Evolutionary conservation across 1,284 basidiomycete species (phyloP).

Genomic region (Apiotrichum sp.): DNA sequence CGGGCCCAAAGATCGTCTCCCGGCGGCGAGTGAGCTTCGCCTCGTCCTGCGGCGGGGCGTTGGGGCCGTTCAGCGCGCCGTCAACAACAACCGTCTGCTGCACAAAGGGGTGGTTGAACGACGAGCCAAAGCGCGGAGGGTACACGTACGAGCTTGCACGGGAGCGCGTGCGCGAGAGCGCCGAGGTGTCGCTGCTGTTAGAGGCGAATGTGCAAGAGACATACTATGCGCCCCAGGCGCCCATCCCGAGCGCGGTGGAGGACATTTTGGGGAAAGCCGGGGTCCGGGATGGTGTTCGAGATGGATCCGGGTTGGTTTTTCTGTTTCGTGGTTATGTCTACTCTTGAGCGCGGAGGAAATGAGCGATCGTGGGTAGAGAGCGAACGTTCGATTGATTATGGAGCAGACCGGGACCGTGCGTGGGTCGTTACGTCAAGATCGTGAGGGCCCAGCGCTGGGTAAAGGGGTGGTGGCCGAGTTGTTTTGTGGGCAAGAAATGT

Average conservation of each 20-base stretch:
- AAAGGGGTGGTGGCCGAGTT: too few species aligned
- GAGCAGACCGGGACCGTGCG: too few species aligned
- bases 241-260: conserved; percentile 1
- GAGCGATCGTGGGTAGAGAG: too few species aligned
- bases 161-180: background rate
- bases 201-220: background rate
- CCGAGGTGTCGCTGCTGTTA: background rate
- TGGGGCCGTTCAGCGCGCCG: conserved; percentile 16
- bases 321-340: background rate
- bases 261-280: background rate
- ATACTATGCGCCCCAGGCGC: conserved; percentile 1
- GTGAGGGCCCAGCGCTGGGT: too few species aligned
- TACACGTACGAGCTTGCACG: background rate
- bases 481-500: too few species aligned
- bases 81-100: conserved; percentile 45
- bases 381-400: too few species aligned
- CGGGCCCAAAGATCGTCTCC: conserved; percentile 65
- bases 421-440: too few species aligned
- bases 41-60: conserved; percentile 20
- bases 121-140: background rate
- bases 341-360: too few species aligned
- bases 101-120: conserved; percentile 14
- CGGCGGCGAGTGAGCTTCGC: conserved; percentile 49
- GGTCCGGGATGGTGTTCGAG: too few species aligned
- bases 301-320: too few species aligned